A percentile compares a stretch with the other conserved stretches of the same genome.
Conservation (phyloP, 495 filamentous ascomycete genomes). For the Chaetomium cochliodes region DNA sequence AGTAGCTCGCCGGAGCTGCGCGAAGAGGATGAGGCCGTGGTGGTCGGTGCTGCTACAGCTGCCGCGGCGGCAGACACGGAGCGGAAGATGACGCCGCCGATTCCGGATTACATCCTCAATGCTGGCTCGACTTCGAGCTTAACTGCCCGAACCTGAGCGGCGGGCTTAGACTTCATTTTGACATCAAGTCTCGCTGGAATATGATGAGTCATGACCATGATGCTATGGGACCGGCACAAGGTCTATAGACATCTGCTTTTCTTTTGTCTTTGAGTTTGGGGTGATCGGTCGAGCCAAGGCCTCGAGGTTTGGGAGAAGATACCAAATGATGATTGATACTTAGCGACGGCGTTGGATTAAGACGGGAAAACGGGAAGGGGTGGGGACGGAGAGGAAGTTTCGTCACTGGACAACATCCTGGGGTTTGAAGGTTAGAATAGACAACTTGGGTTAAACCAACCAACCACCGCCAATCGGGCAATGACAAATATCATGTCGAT, state of each 20-base stretch:
- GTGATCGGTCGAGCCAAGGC: too few relatives aligned
- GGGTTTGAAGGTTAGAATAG: background rate
- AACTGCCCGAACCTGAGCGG: slow-evolving; percentile 3
- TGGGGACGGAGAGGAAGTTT: background rate
- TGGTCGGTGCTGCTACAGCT: background rate
- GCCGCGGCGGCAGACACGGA: slow-evolving; percentile 22
- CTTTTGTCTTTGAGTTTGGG: slow-evolving; percentile 4
- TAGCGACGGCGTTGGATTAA: slow-evolving; percentile 31
- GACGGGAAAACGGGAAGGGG: background rate
- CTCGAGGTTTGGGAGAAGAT: slow-evolving; percentile 20
- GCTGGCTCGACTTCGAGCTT: slow-evolving; percentile 49
- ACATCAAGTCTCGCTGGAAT: background rate
- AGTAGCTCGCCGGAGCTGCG: slow-evolving; percentile 32
- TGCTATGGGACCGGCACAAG: background rate
- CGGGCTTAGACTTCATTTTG: background rate
- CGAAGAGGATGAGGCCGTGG: slow-evolving; percentile 33
- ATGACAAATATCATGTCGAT: background rate
- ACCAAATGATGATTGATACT: slow-evolving; percentile 29
- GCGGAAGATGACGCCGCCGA: slow-evolving; percentile 56
- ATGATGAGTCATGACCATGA: slow-evolving; percentile 7
- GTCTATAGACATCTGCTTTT: background rate
- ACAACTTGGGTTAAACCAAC: background rate
- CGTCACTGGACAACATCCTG: background rate
- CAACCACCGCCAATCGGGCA: background rate
- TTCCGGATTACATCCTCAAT: slow-evolving; percentile 57